phyloP scores from a whole-genome alignment of 495 filamentous ascomycete genomes.

The Platismatia glauca region DNA sequence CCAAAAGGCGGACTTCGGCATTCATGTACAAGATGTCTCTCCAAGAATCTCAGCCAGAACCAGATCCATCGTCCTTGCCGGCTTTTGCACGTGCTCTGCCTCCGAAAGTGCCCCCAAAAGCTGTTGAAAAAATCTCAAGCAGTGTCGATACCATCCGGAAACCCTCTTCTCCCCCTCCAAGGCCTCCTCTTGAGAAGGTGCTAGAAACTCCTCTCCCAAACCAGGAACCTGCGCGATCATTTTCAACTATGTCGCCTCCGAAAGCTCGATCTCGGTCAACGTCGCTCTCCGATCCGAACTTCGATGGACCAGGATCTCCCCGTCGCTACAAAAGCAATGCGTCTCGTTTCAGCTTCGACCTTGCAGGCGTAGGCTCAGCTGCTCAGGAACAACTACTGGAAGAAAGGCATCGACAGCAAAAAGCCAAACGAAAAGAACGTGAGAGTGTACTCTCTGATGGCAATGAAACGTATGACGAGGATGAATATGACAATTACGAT shows the following conservation, averaged over 20 bases:
- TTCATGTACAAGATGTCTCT: constrained; percentile 35
- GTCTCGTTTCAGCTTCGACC: constrained; percentile 87
- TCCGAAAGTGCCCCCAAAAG: constrained; percentile 19
- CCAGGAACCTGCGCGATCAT: constrained; percentile 31
- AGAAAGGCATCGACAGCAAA: constrained; percentile 65
- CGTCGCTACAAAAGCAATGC: constrained; percentile 79
- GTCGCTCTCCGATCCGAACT: constrained; percentile 37
- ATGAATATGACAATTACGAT: constrained; percentile 46
- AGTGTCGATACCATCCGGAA: constrained; percentile 8
- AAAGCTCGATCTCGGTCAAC: constrained; percentile 38
- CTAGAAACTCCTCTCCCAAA: constrained; percentile 31
- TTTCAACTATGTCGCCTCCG: constrained; percentile 31
- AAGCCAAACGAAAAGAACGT: constrained; percentile 44
- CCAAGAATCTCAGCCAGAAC: constrained; percentile 29
- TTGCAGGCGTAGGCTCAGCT: constrained; percentile 65
- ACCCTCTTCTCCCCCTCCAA: constrained; percentile 15
- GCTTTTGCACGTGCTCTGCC: constrained; percentile 45
- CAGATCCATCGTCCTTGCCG: constrained; percentile 35
- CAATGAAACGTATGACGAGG: constrained; percentile 57
- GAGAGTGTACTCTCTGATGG: constrained; percentile 32
- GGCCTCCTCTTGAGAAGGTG: constrained; percentile 29
- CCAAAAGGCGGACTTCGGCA: constrained; percentile 40
- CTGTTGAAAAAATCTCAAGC: constrained; percentile 7
- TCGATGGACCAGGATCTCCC: constrained; percentile 41
- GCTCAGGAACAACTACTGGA: constrained; percentile 75